Base-by-base conservation (phyloP, 139 green algal species). In the Asterochloris erici region DNA sequence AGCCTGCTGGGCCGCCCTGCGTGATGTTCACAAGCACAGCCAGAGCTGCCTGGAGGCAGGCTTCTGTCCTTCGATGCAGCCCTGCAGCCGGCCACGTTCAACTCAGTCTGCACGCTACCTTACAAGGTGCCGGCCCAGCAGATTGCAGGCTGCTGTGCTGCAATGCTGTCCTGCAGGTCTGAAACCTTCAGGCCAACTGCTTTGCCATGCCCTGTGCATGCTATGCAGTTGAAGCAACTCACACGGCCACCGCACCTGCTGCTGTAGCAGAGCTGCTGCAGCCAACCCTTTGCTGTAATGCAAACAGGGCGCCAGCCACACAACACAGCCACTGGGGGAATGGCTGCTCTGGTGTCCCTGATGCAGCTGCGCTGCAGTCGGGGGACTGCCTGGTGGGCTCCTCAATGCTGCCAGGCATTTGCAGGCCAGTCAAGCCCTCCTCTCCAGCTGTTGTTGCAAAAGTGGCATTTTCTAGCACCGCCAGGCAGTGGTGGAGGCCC, bases 11-110 rank as follows among this genome's bases (percentile, higher is more conserved):
- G 77, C 93, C 93, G 81, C 92, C 85, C 79, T 96, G 91, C 1
- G 87, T 95, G 21, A 93, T 76, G 83, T 96, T 96, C 88, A 96
- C 94, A 17, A 95, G 78, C 73, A 96, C 85, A 13, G 89, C 87
- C n/a, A 90, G 80, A 82, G 27, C 68, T 54, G 68, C 60, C 82
- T 84, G 63, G 29, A 84, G 74, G 23, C 68, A 85, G 61, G 38
- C 38, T 6, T 54, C 38, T 54, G 38, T 54, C 38, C 38, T 54
- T 2, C 38, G 38, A 54, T 54, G 38, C 38, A 54, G 38, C 38
- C 38, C 38, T 54, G 38, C 38, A 54, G 38, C 38, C 38, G 38
- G 38, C 38, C 38, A 54, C 38, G 38, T 11, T 74, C 82, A 69
- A 69, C n/a, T 78, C 27, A 79, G 27, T 21, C 28, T 28, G 19